Percentiles rank a stretch among this genome's conserved stretches.
Conservation (phyloP, 768 basidiomycete species). For the Mycena maculata region DNA sequence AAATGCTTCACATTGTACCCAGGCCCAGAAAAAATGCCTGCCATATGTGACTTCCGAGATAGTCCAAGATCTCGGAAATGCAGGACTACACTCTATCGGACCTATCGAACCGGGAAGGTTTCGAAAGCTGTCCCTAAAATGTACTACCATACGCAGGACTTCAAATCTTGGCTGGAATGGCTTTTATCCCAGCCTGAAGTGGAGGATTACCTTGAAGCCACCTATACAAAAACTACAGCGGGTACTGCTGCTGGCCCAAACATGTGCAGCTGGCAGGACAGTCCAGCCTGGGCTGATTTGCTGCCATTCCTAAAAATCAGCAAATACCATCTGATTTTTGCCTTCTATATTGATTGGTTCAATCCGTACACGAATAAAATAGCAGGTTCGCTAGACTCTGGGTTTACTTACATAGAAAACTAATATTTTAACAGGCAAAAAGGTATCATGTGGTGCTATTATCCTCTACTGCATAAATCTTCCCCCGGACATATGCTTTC, state of each 20-base stretch:
- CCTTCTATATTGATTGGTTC: conserved; percentile 51
- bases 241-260: neutral
- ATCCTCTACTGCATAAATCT: conserved; percentile 4
- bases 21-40: neutral
- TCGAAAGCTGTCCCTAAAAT: conserved; percentile 1
- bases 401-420: neutral
- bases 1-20: conserved; percentile 14
- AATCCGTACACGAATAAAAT: conserved; percentile 40
- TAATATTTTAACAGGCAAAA: conserved; percentile 10
- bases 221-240: neutral
- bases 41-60: neutral
- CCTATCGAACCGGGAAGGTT: neutral
- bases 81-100: neutral
- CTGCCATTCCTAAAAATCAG: conserved; percentile 10
- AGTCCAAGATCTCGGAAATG: neutral
- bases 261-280: conserved; percentile 16
- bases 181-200: conserved; percentile 5
- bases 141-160: conserved; percentile 11
- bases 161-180: conserved; percentile 23
- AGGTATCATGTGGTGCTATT: conserved; percentile 10
- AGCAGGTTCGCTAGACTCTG: conserved; percentile 36
- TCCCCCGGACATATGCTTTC: no score
- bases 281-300: conserved; percentile 26
- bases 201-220: neutral
- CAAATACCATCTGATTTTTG: conserved; percentile 40